Percentiles rank a stretch among this genome's conserved stretches.
phyloP scores from a whole-genome alignment of 768 basidiomycete genomes.

The Pulveroboletus sp. region DNA sequence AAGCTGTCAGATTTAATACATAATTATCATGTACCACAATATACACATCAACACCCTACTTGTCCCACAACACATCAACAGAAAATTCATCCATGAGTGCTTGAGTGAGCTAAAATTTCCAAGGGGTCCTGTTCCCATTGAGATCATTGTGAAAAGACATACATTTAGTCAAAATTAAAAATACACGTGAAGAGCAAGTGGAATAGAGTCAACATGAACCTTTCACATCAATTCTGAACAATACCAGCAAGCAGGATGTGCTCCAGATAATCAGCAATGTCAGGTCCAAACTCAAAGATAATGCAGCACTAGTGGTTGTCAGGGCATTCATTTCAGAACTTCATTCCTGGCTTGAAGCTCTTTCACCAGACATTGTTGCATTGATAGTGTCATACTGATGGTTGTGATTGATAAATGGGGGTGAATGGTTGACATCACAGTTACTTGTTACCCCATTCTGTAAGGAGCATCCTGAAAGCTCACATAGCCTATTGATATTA shows the following conservation, averaged over 20 bases:
- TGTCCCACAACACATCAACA: not conserved
- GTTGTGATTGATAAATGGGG: not conserved
- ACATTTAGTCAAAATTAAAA: not conserved
- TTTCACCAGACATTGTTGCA: conserved; percentile 36
- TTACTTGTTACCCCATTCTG: too few relatives aligned
- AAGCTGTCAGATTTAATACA: too few relatives aligned
- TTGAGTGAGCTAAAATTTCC: not conserved
- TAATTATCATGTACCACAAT: not conserved
- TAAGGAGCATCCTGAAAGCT: not conserved
- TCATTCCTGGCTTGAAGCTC: conserved; percentile 21
- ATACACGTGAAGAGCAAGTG: not conserved
- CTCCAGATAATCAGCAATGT: not conserved
- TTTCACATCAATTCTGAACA: not conserved
- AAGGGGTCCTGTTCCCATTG: not conserved
- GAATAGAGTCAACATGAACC: not conserved
- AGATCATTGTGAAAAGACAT: not conserved
- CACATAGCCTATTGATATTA: not conserved
- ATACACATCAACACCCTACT: not conserved
- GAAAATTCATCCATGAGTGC: not conserved
- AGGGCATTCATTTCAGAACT: not conserved
- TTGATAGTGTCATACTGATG: conserved; percentile 28
- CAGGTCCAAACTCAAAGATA: not conserved
- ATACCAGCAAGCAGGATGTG: not conserved
- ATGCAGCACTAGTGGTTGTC: not conserved
- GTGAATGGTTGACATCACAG: too few relatives aligned